Evolutionary conservation across 495 filamentous ascomycete species (phyloP).

Genomic region (Pseudoneurospora amorphoporcata): DNA sequence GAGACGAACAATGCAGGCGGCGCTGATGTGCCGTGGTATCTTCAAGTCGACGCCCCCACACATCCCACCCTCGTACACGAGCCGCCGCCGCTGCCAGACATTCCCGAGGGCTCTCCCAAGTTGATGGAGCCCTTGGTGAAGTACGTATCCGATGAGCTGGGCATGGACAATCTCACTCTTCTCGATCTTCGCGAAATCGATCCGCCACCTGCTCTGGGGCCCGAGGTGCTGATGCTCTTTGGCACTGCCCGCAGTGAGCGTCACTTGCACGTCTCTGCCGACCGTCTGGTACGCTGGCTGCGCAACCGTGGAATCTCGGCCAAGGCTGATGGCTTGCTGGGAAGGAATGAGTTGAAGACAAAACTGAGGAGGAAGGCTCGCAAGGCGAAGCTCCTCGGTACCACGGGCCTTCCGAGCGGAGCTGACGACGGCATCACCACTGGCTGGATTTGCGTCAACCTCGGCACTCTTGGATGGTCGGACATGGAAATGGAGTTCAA

Average conservation of each 20-base stretch:
- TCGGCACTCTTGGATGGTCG: slow-evolving; percentile 54
- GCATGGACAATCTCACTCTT: slow-evolving; percentile 65
- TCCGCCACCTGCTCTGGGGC: slow-evolving; percentile 75
- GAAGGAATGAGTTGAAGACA: slow-evolving; percentile 81
- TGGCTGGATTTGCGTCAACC: slow-evolving; percentile 92
- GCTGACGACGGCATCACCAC: slow-evolving; percentile 74
- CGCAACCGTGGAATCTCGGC: slow-evolving; percentile 62
- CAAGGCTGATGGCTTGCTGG: slow-evolving; percentile 77
- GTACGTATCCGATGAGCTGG: slow-evolving; percentile 68
- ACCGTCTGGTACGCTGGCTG: slow-evolving; percentile 79
- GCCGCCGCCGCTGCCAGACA: slow-evolving; percentile 59
- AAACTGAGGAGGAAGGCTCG: slow-evolving; percentile 72
- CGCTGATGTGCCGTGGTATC: slow-evolving; percentile 64
- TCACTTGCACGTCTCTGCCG: slow-evolving; percentile 86
- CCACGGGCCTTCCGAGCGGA: slow-evolving; percentile 34
- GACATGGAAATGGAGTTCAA: slow-evolving; percentile 31
- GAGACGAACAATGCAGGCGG: neutral
- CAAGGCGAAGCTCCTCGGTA: slow-evolving; percentile 63
- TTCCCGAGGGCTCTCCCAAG: slow-evolving; percentile 63
- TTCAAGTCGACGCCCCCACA: slow-evolving; percentile 54
- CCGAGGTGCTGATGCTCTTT: slow-evolving; percentile 83
- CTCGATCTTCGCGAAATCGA: slow-evolving; percentile 77
- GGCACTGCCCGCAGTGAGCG: slow-evolving; percentile 90
- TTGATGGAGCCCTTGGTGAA: slow-evolving; percentile 65
- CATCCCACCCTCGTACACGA: slow-evolving; percentile 44